Conservation (phyloP, 768 basidiomycete genomes). For the Artomyces pyxidatus region DNA sequence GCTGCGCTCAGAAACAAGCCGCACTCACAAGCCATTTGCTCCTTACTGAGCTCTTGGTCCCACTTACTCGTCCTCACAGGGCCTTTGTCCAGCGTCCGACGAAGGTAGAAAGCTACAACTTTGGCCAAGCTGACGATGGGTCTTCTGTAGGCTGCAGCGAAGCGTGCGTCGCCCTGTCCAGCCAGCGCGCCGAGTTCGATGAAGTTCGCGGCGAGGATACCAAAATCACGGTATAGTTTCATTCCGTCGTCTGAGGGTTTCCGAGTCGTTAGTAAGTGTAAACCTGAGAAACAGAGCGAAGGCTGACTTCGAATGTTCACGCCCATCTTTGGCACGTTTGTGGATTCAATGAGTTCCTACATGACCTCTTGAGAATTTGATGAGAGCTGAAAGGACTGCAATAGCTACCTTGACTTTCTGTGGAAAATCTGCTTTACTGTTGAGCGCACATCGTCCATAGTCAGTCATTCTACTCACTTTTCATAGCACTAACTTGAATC, state of each 20-base stretch:
- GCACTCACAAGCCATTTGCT: conserved; percentile 32
- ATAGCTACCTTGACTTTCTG: conserved; percentile 29
- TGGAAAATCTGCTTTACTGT: conserved; percentile 31
- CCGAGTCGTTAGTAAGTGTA: no score
- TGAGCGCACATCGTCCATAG: background rate
- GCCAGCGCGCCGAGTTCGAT: conserved; percentile 41
- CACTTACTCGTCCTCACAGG: conserved; percentile 40
- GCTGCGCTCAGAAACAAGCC: no score
- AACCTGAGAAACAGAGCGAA: no score
- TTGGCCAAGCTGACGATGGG: conserved; percentile 34
- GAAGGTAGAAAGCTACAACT: conserved; percentile 35
- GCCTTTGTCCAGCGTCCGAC: conserved; percentile 33
- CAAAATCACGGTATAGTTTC: conserved; percentile 41
- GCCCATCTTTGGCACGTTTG: conserved; percentile 34
- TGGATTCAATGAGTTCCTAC: conserved; percentile 39
- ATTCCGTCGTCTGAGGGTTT: conserved; percentile 36
- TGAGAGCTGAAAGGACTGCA: background rate
- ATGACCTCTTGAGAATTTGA: background rate
- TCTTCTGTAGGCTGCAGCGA: conserved; percentile 26
- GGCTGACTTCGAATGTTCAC: conserved; percentile 41
- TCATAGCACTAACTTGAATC: conserved; percentile 41
- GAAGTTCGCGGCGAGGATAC: conserved; percentile 32
- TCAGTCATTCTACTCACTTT: conserved; percentile 23
- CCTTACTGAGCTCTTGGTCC: conserved; percentile 29
- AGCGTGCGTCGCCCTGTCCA: conserved; percentile 29